Evolutionary conservation across 2,329 filamentous ascomycete species (phyloP).

Genomic region (Blastomyces silverae): DNA sequence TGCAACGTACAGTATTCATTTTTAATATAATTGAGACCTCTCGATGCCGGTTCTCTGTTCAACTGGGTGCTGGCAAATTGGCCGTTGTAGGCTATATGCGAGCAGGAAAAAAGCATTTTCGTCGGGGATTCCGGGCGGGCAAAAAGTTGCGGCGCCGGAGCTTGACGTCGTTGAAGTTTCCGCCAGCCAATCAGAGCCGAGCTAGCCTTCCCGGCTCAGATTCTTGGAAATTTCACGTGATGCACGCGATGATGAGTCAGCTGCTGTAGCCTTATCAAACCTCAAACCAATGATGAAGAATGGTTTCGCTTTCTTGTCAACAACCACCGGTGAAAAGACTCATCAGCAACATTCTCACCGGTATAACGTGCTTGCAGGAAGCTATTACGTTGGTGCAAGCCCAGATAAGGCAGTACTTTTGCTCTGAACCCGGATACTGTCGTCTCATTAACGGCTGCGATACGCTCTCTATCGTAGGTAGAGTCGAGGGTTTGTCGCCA

Average conservation of each 20-base stretch:
- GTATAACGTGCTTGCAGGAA: background rate
- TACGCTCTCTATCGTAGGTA: background rate
- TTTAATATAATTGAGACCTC: constrained; percentile 1
- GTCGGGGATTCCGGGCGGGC: background rate
- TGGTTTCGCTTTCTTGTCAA: background rate
- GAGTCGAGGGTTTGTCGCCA: background rate
- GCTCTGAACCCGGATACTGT: background rate
- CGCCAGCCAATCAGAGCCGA: constrained; percentile 13
- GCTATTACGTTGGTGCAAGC: background rate
- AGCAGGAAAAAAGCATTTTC: background rate
- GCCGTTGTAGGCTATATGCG: background rate
- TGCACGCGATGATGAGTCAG: background rate
- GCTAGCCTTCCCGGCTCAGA: background rate
- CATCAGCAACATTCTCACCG: background rate
- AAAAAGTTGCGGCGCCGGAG: constrained; percentile 1
- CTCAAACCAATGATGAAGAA: no score
- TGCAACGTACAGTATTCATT: constrained; percentile 50
- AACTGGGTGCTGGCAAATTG: background rate
- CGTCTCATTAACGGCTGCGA: background rate
- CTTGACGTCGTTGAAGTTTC: background rate
- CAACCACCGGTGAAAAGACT: background rate
- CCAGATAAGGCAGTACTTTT: background rate
- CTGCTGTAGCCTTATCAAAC: background rate
- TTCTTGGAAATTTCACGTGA: no score
- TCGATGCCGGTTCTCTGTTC: background rate